Evolutionary conservation across 768 basidiomycete species (phyloP).

Genomic region (Suillus subalutaceus): DNA sequence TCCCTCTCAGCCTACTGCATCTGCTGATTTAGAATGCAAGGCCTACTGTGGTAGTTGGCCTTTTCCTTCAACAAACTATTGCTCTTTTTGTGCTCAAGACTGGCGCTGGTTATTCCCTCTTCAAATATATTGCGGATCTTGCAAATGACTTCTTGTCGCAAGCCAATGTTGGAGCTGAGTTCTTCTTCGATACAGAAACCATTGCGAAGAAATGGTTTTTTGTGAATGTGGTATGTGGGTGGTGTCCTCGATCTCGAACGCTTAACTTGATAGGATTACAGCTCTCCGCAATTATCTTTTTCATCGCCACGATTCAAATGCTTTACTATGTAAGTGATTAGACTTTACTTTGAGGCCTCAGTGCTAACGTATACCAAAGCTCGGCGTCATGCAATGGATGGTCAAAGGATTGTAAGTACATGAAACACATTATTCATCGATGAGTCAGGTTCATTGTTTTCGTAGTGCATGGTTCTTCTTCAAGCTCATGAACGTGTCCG

Average conservation of each 20-base stretch:
- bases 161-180: conserved; percentile 68
- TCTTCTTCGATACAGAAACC: conserved; percentile 79
- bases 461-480: conserved; percentile 87
- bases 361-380: conserved; percentile 26
- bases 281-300: conserved; percentile 87
- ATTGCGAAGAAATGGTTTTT: conserved; percentile 82
- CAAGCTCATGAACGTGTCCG: conserved; percentile 89
- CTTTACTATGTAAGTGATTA: conserved; percentile 63
- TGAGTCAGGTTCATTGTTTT: conserved; percentile 8
- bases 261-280: conserved; percentile 24
- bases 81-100: conserved; percentile 91
- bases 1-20: conserved; percentile 44
- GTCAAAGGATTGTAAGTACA: conserved; percentile 74
- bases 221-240: conserved; percentile 62
- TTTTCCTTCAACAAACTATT: conserved; percentile 83
- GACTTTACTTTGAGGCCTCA: not conserved
- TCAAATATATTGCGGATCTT: conserved; percentile 80
- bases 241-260: not conserved
- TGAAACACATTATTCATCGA: conserved; percentile 1
- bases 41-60: conserved; percentile 87
- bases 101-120: conserved; percentile 79
- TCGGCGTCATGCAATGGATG: conserved; percentile 94
- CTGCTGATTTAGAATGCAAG: conserved; percentile 71
- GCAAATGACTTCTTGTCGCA: conserved; percentile 80
- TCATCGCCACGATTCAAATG: conserved; percentile 92